phyloP scores from a whole-genome alignment of 805 yeast genomes.

The Candida sonorensis region DNA sequence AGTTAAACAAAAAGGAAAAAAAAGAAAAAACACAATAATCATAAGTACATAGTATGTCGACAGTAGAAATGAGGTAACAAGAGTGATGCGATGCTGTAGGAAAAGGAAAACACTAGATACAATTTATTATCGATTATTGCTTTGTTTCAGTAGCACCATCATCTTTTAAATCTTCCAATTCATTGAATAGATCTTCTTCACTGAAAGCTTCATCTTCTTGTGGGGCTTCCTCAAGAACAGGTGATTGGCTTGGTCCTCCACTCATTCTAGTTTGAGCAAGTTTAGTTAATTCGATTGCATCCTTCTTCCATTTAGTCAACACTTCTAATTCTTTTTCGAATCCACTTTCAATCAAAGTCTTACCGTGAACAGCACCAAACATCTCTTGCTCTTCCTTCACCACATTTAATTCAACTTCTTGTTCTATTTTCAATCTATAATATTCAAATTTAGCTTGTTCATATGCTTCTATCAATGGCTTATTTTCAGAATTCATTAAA shows the following conservation, averaged over 20 bases:
- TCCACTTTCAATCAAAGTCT: conserved; percentile 59
- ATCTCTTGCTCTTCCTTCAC: conserved; percentile 77
- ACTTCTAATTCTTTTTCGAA: conserved; percentile 62
- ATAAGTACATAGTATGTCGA: no score
- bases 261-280: conserved; percentile 39
- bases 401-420: conserved; percentile 66
- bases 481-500: conserved; percentile 33
- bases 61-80: no score
- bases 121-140: no score
- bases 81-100: no score
- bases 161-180: conserved; percentile 4
- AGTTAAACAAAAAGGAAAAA: no score
- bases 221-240: conserved; percentile 16
- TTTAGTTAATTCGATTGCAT: conserved; percentile 61
- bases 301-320: conserved; percentile 65
- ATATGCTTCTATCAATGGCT: conserved; percentile 58
- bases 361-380: conserved; percentile 73
- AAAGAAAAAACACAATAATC: no score
- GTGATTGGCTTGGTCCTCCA: conserved; percentile 20
- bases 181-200: conserved; percentile 19
- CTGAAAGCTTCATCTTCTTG: conserved; percentile 7
- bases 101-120: no score
- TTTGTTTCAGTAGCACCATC: not conserved
- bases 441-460: conserved; percentile 85
- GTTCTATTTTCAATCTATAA: conserved; percentile 76